Evolutionary conservation across 371 early-diverging fungal species (phyloP), one percentile per base, ranked within the genome.

Genomic region (Syncephalastrum contaminatum): DNA sequence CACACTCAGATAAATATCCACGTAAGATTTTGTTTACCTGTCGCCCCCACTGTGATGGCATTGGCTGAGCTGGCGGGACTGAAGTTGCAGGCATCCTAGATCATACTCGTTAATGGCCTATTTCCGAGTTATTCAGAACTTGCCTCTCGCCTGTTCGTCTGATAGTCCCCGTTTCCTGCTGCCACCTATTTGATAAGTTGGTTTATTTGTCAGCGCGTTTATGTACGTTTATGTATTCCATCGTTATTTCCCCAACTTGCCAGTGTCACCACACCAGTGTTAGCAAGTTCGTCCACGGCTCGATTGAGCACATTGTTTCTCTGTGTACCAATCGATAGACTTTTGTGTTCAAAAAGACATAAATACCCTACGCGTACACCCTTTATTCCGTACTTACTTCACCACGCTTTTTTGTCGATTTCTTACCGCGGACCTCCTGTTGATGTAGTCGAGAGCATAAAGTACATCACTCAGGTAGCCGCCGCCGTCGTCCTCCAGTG

Each of bases 31-130:
- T 5, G 7, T 44, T 15, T 51, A 42, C 56, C 56, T 27, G 54
- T 48, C 16, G 89, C 88, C 5, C 89, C 90, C 14, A 87, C 87
- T 0, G 88, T 85, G 39, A 90, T 70, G 10, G 79, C 84, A 1
- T 60, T 51, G 14, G 63, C 54, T 2, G 83, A 61, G 14, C 82
- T 82, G 16, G 83, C 80, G 13, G 92, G 92, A 2, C 87, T 86
- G 53, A 66, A 81, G 8, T 69, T 57, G 59, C 91, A 91, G 24
- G 83, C 76, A 59, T 81, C 56, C 68, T 67, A 56, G 70, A 47
- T 12, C 42, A 46, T 40, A 2, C n/a, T 43, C 12, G 24, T 58
- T 15, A 16, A n/a, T n/a, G n/a, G n/a, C n/a, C n/a, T n/a, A n/a
- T n/a, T n/a, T n/a, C n/a, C n/a, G n/a, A n/a, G n/a, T n/a, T n/a